phyloP scores from a whole-genome alignment of 306 rosid genomes.

The Coriaria nepalensis region DNA sequence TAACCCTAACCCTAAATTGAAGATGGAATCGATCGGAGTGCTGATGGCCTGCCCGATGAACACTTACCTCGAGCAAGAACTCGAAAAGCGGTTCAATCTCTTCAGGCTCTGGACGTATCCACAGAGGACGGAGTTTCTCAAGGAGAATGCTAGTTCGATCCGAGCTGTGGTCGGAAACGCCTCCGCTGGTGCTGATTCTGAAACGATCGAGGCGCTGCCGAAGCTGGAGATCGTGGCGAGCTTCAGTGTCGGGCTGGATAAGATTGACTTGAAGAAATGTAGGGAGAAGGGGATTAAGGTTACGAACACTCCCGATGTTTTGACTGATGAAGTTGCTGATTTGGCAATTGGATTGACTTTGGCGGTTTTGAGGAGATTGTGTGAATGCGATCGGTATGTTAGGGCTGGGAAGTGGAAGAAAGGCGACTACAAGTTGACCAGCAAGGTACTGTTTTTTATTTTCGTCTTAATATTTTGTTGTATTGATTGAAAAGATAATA shows the following conservation, averaged over 20 bases:
- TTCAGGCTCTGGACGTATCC: conserved; percentile 34
- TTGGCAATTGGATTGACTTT: conserved; percentile 46
- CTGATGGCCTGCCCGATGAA: conserved; percentile 31
- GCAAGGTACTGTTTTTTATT: conserved; percentile 34
- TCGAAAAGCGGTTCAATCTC: conserved; percentile 56
- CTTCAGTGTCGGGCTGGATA: conserved; percentile 68
- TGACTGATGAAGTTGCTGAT: conserved; percentile 79
- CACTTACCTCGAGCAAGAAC: conserved; percentile 54
- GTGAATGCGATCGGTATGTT: conserved; percentile 50
- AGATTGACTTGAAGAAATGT: conserved; percentile 42
- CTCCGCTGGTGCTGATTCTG: conserved; percentile 33
- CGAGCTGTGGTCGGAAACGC: conserved; percentile 48
- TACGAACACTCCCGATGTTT: conserved; percentile 64
- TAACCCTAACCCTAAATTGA: neutral
- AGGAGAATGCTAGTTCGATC: conserved; percentile 31
- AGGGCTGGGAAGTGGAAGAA: conserved; percentile 54
- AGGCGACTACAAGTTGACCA: conserved; percentile 50
- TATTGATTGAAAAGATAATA: no score
- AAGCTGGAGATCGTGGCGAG: conserved; percentile 59
- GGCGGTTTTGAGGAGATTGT: conserved; percentile 45
- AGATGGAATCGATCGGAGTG: conserved; percentile 53
- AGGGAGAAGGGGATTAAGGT: conserved; percentile 60
- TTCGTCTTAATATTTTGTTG: neutral
- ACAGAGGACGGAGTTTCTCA: conserved; percentile 18
- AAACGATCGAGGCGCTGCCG: conserved; percentile 41